Base-by-base conservation (phyloP, 2,329 filamentous ascomycete genomes). In the Apiospora saccharicola region DNA sequence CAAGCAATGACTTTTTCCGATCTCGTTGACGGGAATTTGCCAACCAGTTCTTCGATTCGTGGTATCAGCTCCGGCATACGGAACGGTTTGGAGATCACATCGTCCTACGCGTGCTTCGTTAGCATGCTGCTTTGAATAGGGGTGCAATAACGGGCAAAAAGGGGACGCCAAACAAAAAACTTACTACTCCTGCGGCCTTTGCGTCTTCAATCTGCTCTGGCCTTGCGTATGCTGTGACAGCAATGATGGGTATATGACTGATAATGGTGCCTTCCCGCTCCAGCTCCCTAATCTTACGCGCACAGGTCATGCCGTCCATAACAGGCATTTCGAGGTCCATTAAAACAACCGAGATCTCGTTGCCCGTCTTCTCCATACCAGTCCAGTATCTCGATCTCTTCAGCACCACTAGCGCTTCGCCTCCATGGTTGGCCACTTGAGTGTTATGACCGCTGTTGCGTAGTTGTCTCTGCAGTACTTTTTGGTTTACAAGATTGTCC, bases 261-360 rank as follows among this genome's bases (percentile, higher is more conserved):
- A 87, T 85, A 68, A 93, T 88, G 44, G 86, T 88, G 26, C 90
- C 90, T 70, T 89, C 85, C 68, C 82, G 83, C 79, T 95, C 92
- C 24, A 93, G 84, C 73, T 92, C 87, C 24, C 93, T 88, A 70
- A 96, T 94, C 73, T 85, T 88, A 57, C 87, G 86, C 16, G 93
- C 91, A 74, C 93, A 94, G 2, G 92, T 92, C 81, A 93, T 89
- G 47, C 93, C 93, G 77, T 95, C 92, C 93, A 95, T 95, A 61
- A 94, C 87, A 0, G 93, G 93, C 93, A 95, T 95, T 78, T 95
- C 93, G 68, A 94, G 86, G 78, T 95, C 93, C 93, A 95, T 94
- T 7, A 95, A 81, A 16, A 95, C 91, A 67, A 94, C 86, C 12
- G 90, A 90, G 34, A 93, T 86, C 68, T 90, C 86, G 12, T 86